phyloP scores from a whole-genome alignment of 208 protist genomes.

The Trypanosoma brucei region DNA sequence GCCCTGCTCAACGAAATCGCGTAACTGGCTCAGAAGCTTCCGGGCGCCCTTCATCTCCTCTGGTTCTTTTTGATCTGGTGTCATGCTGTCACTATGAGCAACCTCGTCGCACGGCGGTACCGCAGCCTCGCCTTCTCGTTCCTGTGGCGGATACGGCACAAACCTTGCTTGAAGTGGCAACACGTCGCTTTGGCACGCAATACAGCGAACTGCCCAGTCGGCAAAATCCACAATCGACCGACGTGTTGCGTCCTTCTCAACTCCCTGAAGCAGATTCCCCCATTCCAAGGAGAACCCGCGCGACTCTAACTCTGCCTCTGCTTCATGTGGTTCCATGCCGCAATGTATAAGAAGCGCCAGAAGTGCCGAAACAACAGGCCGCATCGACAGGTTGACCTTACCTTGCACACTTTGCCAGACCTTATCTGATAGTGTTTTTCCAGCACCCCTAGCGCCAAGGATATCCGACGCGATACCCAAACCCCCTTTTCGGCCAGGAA shows the following conservation, averaged over 20 bases:
- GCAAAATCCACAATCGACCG: slow-evolving; percentile 57
- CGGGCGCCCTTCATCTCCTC: slow-evolving; percentile 36
- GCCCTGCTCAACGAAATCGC: slow-evolving; percentile 50
- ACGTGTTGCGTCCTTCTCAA: slow-evolving; percentile 44
- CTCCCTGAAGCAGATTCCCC: slow-evolving; percentile 73
- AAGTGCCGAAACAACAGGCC: slow-evolving; percentile 73
- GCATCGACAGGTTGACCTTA: slow-evolving; percentile 70
- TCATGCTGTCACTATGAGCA: slow-evolving; percentile 51
- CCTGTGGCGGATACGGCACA: slow-evolving; percentile 9
- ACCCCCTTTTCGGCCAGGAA: slow-evolving; percentile 28
- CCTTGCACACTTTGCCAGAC: slow-evolving; percentile 67
- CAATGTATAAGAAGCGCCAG: slow-evolving; percentile 79
- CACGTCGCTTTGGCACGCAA: slow-evolving; percentile 32
- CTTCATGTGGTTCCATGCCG: slow-evolving; percentile 53
- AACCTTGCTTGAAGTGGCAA: slow-evolving; percentile 23
- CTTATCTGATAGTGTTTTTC: slow-evolving; percentile 58
- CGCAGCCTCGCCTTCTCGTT: too few species aligned
- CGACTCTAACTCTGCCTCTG: slow-evolving; percentile 78
- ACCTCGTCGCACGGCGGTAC: too few species aligned
- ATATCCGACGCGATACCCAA: slow-evolving; percentile 42
- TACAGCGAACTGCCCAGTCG: slow-evolving; percentile 57
- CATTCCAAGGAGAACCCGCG: slow-evolving; percentile 88
- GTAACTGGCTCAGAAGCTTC: slow-evolving; percentile 76
- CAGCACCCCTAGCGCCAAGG: slow-evolving; percentile 49
- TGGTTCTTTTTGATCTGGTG: slow-evolving; percentile 55